A percentile compares a stretch with the other conserved stretches of the same genome.
phyloP scores from a whole-genome alignment of 768 basidiomycete species.

The Mycena pura region DNA sequence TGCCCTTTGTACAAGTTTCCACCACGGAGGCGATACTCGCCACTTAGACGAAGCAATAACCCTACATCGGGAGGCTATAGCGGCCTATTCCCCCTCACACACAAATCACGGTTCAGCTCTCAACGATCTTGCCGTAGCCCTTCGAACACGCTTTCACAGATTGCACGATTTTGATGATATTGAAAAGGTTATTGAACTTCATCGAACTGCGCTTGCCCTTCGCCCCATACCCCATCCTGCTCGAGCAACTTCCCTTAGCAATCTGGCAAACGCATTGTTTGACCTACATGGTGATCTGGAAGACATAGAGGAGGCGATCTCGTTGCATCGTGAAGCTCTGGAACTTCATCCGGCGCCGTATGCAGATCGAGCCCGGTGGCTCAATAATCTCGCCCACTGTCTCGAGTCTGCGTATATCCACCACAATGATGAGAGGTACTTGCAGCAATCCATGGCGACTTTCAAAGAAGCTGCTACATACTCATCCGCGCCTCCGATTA shows the following conservation, averaged over 20 bases:
- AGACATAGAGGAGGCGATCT: slow-evolving; percentile 2
- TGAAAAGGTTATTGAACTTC: slow-evolving; percentile 2
- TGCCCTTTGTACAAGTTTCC: background rate
- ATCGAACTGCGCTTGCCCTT: background rate
- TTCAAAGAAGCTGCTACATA: background rate
- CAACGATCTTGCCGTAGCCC: background rate
- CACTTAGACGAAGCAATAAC: slow-evolving; percentile 2
- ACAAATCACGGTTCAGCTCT: background rate
- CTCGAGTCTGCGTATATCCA: slow-evolving; percentile 2
- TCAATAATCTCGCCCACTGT: background rate
- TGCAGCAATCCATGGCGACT: background rate
- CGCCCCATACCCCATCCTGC: background rate
- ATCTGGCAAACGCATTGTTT: background rate
- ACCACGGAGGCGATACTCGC: background rate
- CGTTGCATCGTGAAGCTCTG: background rate
- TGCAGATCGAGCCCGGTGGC: background rate
- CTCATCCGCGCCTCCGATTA: background rate
- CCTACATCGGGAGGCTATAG: background rate
- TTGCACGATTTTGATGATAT: background rate
- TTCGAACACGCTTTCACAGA: background rate
- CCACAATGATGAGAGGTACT: background rate
- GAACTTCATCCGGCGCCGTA: slow-evolving; percentile 5
- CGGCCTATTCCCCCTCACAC: background rate
- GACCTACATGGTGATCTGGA: slow-evolving; percentile 1
- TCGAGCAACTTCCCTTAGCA: background rate